Evolutionary conservation across 176 grass and related monocot genomes (phyloP).

Genomic region (sorghum (Sorghum bicolor)): Sorghum_bicolor_NCBIv3 NC_012873.2:8237001-8237500

Average conservation of each 20-base stretch:
- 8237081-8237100: slow-evolving; percentile 66
- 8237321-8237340: slow-evolving; percentile 46
- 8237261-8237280: slow-evolving; percentile 60
- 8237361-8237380: slow-evolving; percentile 37
- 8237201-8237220: slow-evolving; percentile 49
- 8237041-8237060: slow-evolving; percentile 58
- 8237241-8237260: slow-evolving; percentile 62
- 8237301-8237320: slow-evolving; percentile 41
- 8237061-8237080: slow-evolving; percentile 72
- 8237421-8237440: slow-evolving; percentile 66
- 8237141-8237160: slow-evolving; percentile 70
- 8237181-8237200: slow-evolving; percentile 66
- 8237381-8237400: slow-evolving; percentile 54
- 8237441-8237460: slow-evolving; percentile 75
- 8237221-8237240: slow-evolving; percentile 62
- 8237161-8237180: slow-evolving; percentile 61
- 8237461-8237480: not conserved
- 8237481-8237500: not conserved
- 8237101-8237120: slow-evolving; percentile 61
- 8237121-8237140: slow-evolving; percentile 60
- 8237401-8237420: slow-evolving; percentile 81
- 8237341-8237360: slow-evolving; percentile 57
- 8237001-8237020: not conserved
- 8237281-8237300: slow-evolving; percentile 40
- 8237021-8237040: slow-evolving; percentile 64